Conservation (phyloP, 441 rosid genomes). For the Capsella rubella region DNA sequence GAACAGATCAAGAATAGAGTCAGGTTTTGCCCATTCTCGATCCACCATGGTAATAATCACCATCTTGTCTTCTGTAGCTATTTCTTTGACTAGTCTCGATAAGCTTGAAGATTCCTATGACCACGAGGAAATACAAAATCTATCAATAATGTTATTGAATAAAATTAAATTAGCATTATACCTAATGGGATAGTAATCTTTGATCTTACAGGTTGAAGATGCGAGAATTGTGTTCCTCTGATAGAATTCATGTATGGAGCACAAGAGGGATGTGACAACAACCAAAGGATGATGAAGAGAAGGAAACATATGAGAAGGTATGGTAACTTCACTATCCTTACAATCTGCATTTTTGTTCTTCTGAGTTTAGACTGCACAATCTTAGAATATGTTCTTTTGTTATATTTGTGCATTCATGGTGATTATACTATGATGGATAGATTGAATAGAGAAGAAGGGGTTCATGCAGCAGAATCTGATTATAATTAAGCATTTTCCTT, state of each 20-base stretch:
- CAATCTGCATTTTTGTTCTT: constrained; percentile 21
- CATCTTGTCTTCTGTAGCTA: constrained; percentile 46
- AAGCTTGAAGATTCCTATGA: constrained; percentile 33
- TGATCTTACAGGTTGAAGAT: constrained; percentile 36
- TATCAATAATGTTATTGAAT: neutral
- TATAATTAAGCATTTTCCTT: neutral
- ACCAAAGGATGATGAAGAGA: constrained; percentile 35
- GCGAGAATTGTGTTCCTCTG: neutral
- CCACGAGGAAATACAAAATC: neutral
- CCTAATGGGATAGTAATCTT: neutral
- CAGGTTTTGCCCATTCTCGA: constrained; percentile 48
- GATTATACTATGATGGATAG: neutral
- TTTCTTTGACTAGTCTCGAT: constrained; percentile 42
- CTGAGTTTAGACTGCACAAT: neutral
- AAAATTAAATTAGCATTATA: neutral
- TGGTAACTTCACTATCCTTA: constrained; percentile 28
- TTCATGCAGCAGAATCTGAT: constrained; percentile 23
- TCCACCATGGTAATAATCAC: constrained; percentile 56
- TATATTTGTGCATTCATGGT: neutral
- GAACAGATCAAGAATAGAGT: constrained; percentile 53
- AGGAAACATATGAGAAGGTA: constrained; percentile 30
- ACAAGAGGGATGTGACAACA: constrained; percentile 36
- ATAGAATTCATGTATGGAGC: neutral
- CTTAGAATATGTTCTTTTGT: constrained; percentile 15
- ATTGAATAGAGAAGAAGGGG: neutral